A percentile compares a stretch with the other conserved stretches of the same genome.
Conservation (phyloP, 345 rosid genomes). For the Mangifera indica region DNA sequence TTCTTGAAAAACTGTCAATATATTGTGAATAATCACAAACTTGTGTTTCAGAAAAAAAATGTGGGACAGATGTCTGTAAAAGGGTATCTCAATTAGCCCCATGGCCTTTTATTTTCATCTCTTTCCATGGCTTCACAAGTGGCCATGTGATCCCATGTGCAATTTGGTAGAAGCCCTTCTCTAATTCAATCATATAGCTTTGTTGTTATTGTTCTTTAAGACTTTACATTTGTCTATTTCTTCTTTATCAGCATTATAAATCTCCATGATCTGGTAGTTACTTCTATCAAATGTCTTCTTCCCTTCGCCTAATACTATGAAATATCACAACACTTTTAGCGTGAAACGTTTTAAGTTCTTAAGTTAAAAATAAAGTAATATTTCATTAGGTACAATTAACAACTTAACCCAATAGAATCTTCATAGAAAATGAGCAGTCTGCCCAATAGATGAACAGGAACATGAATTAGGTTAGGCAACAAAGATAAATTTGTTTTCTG, state of each 20-base stretch:
- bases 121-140: conserved; percentile 22
- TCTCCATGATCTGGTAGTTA: conserved; percentile 21
- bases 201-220: conserved; percentile 9
- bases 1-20: not conserved
- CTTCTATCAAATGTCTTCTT: conserved; percentile 4
- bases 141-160: conserved; percentile 46
- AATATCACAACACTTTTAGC: not conserved
- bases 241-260: conserved; percentile 2
- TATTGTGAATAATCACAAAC: conserved; percentile 1
- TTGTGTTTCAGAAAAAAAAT: conserved; percentile 21
- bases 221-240: conserved; percentile 7
- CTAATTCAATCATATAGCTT: conserved; percentile 10
- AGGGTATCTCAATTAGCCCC: conserved; percentile 19
- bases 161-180: conserved; percentile 14
- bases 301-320: not conserved
- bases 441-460: conserved; percentile 14
- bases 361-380: not conserved
- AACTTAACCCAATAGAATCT: conserved; percentile 21
- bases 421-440: conserved; percentile 2
- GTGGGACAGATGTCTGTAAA: conserved; percentile 21
- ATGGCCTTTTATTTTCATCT: conserved; percentile 21
- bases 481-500: not conserved
- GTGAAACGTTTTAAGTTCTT: not conserved
- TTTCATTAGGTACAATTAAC: not conserved
- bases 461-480: conserved; percentile 28